Evolutionary conservation across 164 flowering plant species (phyloP).

Genomic region (Dillenia turbinata): DNA sequence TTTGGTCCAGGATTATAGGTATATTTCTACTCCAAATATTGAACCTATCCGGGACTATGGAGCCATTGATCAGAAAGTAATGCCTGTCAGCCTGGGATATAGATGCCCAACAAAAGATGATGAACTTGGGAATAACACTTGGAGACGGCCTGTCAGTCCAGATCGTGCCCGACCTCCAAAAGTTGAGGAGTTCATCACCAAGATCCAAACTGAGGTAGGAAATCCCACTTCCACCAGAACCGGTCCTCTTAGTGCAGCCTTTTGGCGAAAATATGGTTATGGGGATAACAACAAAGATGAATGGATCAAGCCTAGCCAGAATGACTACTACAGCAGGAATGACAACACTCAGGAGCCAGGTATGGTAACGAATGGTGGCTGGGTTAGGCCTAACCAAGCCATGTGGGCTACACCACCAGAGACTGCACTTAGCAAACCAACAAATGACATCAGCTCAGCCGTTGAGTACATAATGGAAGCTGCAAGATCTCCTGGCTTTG

Average conservation of each 20-base stretch:
- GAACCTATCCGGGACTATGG: background rate
- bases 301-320: constrained; percentile 12
- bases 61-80: too few species aligned
- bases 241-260: constrained; percentile 4
- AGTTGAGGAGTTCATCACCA: constrained; percentile 25
- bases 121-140: constrained; percentile 1
- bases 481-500: background rate
- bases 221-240: constrained; percentile 6
- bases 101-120: constrained; percentile 3
- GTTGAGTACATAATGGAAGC: constrained; percentile 14
- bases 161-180: constrained; percentile 17
- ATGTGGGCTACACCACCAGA: constrained; percentile 20
- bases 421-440: constrained; percentile 14
- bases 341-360: constrained; percentile 5
- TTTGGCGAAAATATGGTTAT: constrained; percentile 18
- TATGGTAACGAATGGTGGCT: constrained; percentile 10
- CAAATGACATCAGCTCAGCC: constrained; percentile 17
- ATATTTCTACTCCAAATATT: constrained; percentile 5
- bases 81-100: too few species aligned
- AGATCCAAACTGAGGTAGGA: constrained; percentile 29
- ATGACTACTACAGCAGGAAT: background rate
- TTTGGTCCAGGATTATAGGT: constrained; percentile 5
- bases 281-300: background rate
- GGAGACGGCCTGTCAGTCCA: constrained; percentile 15
- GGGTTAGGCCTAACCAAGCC: constrained; percentile 23